phyloP scores from a whole-genome alignment of 371 early-diverging fungal species.

The Cladochytrium tenue region DNA sequence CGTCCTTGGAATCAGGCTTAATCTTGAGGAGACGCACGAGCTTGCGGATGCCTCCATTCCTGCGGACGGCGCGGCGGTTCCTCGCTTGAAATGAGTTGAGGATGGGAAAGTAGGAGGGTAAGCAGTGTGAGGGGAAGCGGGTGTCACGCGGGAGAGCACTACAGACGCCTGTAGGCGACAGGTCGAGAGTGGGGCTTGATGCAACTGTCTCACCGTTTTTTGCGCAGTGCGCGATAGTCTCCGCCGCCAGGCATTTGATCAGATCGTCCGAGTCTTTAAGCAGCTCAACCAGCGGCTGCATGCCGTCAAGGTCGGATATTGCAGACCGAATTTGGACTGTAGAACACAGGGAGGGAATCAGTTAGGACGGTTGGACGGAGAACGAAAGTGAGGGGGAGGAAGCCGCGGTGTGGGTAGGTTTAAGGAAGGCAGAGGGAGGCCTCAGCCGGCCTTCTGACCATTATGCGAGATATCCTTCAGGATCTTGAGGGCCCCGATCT shows the following conservation, averaged over 20 bases:
- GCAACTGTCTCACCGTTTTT: conserved; percentile 50
- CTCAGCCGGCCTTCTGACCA: conserved; percentile 23
- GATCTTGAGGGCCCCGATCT: conserved; percentile 57
- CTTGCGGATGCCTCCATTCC: conserved; percentile 55
- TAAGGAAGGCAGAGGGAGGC: neutral
- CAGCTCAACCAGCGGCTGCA: conserved; percentile 58
- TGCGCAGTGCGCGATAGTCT: conserved; percentile 61
- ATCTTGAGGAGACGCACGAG: conserved; percentile 54
- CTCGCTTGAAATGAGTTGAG: conserved; percentile 30
- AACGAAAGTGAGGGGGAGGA: no score
- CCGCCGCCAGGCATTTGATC: conserved; percentile 59
- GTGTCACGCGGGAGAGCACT: no score
- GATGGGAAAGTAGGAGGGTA: conserved; percentile 4
- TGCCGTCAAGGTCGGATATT: conserved; percentile 54
- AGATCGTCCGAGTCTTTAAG: conserved; percentile 50
- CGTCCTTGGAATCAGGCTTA: conserved; percentile 44
- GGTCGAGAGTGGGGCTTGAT: no score
- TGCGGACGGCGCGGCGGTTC: conserved; percentile 52
- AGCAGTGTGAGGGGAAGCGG: no score
- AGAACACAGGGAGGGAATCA: no score
- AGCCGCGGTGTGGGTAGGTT: no score
- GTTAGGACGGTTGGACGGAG: no score
- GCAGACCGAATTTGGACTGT: conserved; percentile 55
- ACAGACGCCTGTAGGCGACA: no score
- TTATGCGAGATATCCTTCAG: conserved; percentile 57